Evolutionary conservation across 176 grass and related monocot species (phyloP).

Genomic region (Oryza australiensis): DNA sequence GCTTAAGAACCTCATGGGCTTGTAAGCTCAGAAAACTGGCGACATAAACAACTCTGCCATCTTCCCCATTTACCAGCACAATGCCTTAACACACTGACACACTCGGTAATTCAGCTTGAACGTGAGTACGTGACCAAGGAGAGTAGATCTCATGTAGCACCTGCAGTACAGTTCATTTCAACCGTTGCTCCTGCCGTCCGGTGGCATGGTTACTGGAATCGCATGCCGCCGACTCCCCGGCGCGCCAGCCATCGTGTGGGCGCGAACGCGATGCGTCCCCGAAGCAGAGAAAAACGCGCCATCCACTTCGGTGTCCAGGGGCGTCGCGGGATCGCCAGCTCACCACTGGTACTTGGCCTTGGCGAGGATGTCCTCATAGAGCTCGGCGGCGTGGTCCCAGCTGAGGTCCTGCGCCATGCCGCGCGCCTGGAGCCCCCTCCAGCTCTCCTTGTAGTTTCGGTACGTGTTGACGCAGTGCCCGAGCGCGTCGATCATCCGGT

Average conservation of each 20-base stretch:
- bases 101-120: not conserved
- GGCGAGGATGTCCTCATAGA: conserved; percentile 85
- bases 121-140: not conserved
- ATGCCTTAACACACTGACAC: not conserved
- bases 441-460: conserved; percentile 77
- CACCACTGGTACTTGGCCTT: conserved; percentile 98
- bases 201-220: not conserved
- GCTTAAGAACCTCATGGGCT: not conserved
- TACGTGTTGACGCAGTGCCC: conserved; percentile 83
- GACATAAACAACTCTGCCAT: not conserved
- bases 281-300: not conserved
- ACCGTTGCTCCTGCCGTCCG: not conserved
- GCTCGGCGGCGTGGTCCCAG: conserved; percentile 83
- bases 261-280: not conserved
- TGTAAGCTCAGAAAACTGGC: not conserved
- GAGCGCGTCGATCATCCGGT: conserved; percentile 66
- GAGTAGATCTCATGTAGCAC: not conserved
- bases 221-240: not conserved
- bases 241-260: not conserved
- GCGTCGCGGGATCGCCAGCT: not conserved
- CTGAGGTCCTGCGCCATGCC: conserved; percentile 87
- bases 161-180: not conserved
- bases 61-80: not conserved
- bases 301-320: not conserved
- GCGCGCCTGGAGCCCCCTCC: conserved; percentile 64